Evolutionary conservation across 768 basidiomycete species (phyloP), one percentile per base, ranked within the genome.

Genomic region (Podaxis sp.): DNA sequence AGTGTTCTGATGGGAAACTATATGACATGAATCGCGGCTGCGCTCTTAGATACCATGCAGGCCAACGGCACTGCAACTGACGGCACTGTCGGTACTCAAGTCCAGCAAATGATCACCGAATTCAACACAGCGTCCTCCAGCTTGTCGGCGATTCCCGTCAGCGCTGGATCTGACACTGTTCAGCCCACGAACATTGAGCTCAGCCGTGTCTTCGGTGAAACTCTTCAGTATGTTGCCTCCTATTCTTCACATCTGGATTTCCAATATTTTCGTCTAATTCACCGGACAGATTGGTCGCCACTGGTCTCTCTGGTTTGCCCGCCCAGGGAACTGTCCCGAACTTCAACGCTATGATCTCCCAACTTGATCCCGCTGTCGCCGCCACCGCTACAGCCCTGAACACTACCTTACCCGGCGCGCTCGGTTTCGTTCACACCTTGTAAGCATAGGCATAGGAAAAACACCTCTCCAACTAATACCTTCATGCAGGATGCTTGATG

Each of bases 171-270:
- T 8, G 75, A 70, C 26, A 74, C 75, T 42, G 68, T 61, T 30
- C 19, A 54, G 12, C 76, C 76, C 4, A 77, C 75, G 33, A 72
- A 77, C 68, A 72, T 76, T 64, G 74, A 76, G 12, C 68, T 77
- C 56, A 73, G 74, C 57, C 69, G 74, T 62, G 66, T 66, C 53
- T 70, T 69, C 57, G 65, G 69, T 36, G 75, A 76, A 63, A 66
- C 66, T 24, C 57, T 74, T 40, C 72, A 72, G 76, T 77, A 64
- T 59, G 74, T 63, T 13, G 19, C 44, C 33, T 28, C 19, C 8
- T 26, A 4, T 17, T 49, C 11, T 51, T 13, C 9, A 24, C 9
- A 22, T 24, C 26, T 9, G 2, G 36, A 30, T 13, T 44, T 36
- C 28, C 13, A 44, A 19, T 15, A 15, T 28, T 17, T 26, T 24